These are phyloP conservation scores for Penstemon barbatus DNA, from an alignment of 257 asterid genomes.

Conservation along the genomic window DNA sequence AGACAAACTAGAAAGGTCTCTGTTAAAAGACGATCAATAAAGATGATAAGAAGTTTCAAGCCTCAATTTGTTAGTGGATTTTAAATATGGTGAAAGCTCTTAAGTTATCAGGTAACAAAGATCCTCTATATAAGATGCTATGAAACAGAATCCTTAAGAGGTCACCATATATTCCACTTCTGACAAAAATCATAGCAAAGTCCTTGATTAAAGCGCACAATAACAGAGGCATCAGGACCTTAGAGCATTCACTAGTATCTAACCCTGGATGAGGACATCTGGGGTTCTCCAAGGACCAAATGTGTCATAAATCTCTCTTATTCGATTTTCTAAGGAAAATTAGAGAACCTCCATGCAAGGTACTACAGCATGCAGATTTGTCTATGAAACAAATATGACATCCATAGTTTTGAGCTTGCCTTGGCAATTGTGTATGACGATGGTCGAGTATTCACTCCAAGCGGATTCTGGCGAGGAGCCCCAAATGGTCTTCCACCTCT, in stretches of 20 bases:
- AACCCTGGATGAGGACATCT: constrained; percentile 40
- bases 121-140: constrained; percentile 50
- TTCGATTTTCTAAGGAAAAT: constrained; percentile 41
- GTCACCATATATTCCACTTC: constrained; percentile 50
- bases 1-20: constrained; percentile 42
- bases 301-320: constrained; percentile 37
- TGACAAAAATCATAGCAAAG: constrained; percentile 39
- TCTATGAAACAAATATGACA: constrained; percentile 63
- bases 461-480: constrained; percentile 69
- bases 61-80: constrained; percentile 37
- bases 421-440: constrained; percentile 76
- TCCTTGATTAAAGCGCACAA: constrained; percentile 43
- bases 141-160: constrained; percentile 29
- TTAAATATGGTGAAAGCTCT: constrained; percentile 41
- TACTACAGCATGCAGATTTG: constrained; percentile 51
- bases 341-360: constrained; percentile 48
- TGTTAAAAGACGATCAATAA: constrained; percentile 38
- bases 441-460: constrained; percentile 71
- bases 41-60: constrained; percentile 35
- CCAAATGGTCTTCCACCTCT: constrained; percentile 82
- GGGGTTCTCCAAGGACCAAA: constrained; percentile 50
- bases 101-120: constrained; percentile 41
- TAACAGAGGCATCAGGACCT: constrained; percentile 38
- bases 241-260: constrained; percentile 38
- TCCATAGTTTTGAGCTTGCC: constrained; percentile 93